phyloP scores from a whole-genome alignment of 2,329 filamentous ascomycete genomes.

The Alternaria postmessia region DNA sequence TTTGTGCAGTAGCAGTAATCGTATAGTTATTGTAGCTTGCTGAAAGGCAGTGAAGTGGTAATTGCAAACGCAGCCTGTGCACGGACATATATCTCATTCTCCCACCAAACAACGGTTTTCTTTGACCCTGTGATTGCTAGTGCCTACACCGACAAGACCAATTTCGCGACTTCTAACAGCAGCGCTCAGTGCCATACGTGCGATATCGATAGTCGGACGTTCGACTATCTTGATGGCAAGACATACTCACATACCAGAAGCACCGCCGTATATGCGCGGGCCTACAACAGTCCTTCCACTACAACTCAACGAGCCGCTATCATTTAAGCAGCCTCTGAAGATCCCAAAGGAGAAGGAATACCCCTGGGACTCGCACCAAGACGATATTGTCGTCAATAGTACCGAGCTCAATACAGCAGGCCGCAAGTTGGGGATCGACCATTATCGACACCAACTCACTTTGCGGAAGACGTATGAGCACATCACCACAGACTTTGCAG shows the following conservation, averaged over 20 bases:
- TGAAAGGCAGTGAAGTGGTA: slow-evolving; percentile 6
- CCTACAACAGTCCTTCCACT: not conserved
- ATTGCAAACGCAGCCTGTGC: slow-evolving; percentile 14
- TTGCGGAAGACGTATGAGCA: not conserved
- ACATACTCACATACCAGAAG: not conserved
- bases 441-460: slow-evolving; percentile 17
- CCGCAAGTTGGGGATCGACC: not conserved
- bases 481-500: not conserved
- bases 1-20: not conserved
- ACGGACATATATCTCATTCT: slow-evolving; percentile 8
- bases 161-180: not conserved
- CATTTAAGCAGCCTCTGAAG: not conserved
- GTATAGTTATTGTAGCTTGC: not conserved
- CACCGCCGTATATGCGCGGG: not conserved
- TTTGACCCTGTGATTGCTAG: not conserved
- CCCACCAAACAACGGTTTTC: not conserved
- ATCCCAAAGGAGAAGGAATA: not conserved
- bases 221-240: not conserved
- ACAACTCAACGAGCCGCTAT: not conserved
- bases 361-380: slow-evolving; percentile 23
- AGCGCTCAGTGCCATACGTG: not conserved
- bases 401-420: slow-evolving; percentile 8
- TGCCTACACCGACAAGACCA: not conserved
- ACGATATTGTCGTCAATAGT: slow-evolving; percentile 27
- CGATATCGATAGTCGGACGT: too few species aligned